These are phyloP conservation scores for Triangularia setosa DNA, from an alignment of 2,329 filamentous ascomycete species.

Conservation along the genomic window DNA sequence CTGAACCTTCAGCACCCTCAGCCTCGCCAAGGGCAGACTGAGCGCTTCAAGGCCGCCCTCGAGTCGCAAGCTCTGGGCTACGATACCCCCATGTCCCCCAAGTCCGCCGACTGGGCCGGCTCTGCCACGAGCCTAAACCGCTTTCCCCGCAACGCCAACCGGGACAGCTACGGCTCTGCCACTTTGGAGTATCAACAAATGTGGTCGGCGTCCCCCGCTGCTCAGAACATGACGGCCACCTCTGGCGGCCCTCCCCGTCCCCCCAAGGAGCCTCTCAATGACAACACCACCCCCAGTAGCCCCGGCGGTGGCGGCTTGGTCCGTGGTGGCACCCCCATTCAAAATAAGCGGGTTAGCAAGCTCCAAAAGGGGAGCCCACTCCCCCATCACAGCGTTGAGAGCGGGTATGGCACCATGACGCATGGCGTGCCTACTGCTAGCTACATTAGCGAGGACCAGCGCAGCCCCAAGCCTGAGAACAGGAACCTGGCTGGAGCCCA, in stretches of 20 bases:
- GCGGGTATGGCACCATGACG: constrained; percentile 47
- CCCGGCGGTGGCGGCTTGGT: constrained; percentile 15
- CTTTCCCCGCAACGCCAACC: constrained; percentile 43
- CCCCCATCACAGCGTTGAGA: constrained; percentile 54
- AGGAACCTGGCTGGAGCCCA: constrained; percentile 52
- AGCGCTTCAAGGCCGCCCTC: constrained; percentile 68
- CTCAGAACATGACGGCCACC: constrained; percentile 29
- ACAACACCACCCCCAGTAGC: constrained; percentile 21
- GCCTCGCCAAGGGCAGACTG: constrained; percentile 68
- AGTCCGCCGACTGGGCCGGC: constrained; percentile 59
- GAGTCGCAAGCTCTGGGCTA: constrained; percentile 70
- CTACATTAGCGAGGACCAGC: constrained; percentile 35
- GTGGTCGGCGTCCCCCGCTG: constrained; percentile 42
- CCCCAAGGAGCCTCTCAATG: constrained; percentile 59
- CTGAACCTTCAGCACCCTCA: constrained; percentile 77
- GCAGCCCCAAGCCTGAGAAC: constrained; percentile 50
- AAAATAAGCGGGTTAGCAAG: constrained; percentile 46
- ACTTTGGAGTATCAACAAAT: constrained; percentile 39
- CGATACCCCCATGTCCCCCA: constrained; percentile 56
- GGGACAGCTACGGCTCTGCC: constrained; percentile 46
- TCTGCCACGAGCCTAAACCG: constrained; percentile 57
- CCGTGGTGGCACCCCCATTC: constrained; percentile 37
- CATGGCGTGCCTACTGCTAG: constrained; percentile 40
- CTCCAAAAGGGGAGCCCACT: constrained; percentile 52
- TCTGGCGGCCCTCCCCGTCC: constrained; percentile 45